Evolutionary conservation across 129 eudicot species (phyloP), one percentile per base, ranked within the genome.

Genomic region (Chrysanthemum makinoi): DNA sequence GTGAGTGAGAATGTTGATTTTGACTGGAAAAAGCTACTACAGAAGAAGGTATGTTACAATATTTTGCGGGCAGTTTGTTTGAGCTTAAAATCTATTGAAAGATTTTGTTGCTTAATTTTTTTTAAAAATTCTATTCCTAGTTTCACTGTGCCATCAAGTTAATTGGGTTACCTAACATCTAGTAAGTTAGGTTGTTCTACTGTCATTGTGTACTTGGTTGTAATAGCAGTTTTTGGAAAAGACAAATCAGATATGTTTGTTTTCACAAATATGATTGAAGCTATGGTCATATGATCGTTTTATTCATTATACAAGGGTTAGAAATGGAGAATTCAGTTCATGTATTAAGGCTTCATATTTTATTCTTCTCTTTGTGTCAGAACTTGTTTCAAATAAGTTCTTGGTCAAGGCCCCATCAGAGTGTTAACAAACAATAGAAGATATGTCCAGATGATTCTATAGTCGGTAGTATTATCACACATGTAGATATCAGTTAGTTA

Each of bases 21-120:
- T 88, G 87, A 87, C 51, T 94, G 98, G 98, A 94, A 94, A 85
- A 94, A 89, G 77, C 93, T 94, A 26, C 70, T 94, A 75, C 93
- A 87, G 10, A 89, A 94, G 87, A 94, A 94, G 96, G 98, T 94
- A 46, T 15, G 86, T 74, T 13, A 39, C 62, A 22, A 24, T 33
- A 6, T 17, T 64, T 35, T 6, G 33, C 61, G 52, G 70, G 10
- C 50, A 50, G 33, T 62, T 59, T 68, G 63, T 30, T 46, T 53
- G 13, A 58, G 13, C 30, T 74, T 35, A 66, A 2, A 24, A 49
- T 35, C 20, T 43, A 28, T 62, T 73, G 7, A 7, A 39, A 39
- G 10, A 10, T 39, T 8, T 39, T 39, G 46, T 39, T 7, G 46
- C 7, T 39, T 6, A 39, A 28, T 3, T 0, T 28, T 28, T 0